These are phyloP conservation scores for Trichoderma breve DNA, from an alignment of 2,329 filamentous ascomycete species.

Conservation along the genomic window DNA sequence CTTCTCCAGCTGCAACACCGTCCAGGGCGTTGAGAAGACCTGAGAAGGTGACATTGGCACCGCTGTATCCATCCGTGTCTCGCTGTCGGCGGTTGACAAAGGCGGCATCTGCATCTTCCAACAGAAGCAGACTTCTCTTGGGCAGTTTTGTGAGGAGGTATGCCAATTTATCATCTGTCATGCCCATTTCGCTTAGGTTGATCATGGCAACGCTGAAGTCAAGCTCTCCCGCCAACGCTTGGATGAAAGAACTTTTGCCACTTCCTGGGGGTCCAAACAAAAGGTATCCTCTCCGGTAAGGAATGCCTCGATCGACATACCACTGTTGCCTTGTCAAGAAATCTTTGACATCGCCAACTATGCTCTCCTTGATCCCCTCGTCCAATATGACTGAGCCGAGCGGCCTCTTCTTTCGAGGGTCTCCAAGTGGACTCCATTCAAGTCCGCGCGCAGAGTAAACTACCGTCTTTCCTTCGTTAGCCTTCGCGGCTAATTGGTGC, in stretches of 20 bases:
- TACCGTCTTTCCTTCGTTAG: conserved; percentile 86
- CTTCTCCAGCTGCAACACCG: conserved; percentile 90
- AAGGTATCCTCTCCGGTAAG: conserved; percentile 85
- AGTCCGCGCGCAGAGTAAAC: conserved; percentile 85
- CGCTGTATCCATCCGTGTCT: conserved; percentile 79
- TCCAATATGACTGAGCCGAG: conserved; percentile 85
- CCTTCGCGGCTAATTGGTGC: conserved; percentile 72
- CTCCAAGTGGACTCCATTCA: conserved; percentile 81
- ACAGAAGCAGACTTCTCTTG: conserved; percentile 73
- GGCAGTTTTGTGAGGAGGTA: conserved; percentile 84
- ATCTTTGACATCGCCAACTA: conserved; percentile 77
- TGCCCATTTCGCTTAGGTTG: conserved; percentile 83
- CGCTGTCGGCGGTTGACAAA: conserved; percentile 77
- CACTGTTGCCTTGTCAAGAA: conserved; percentile 78
- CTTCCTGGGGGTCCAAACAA: conserved; percentile 87
- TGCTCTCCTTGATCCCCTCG: conserved; percentile 74
- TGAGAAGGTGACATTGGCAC: conserved; percentile 90
- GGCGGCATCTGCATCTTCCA: conserved; percentile 90
- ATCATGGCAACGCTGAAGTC: conserved; percentile 92
- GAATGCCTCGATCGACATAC: conserved; percentile 94
- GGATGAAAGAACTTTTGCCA: conserved; percentile 94
- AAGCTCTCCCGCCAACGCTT: conserved; percentile 86
- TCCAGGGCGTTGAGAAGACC: conserved; percentile 83
- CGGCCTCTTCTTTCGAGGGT: conserved; percentile 81
- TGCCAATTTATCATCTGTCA: conserved; percentile 86